These are phyloP conservation scores for Begonia loranthoides DNA, from an alignment of 306 rosid species.

Conservation along the genomic window DNA sequence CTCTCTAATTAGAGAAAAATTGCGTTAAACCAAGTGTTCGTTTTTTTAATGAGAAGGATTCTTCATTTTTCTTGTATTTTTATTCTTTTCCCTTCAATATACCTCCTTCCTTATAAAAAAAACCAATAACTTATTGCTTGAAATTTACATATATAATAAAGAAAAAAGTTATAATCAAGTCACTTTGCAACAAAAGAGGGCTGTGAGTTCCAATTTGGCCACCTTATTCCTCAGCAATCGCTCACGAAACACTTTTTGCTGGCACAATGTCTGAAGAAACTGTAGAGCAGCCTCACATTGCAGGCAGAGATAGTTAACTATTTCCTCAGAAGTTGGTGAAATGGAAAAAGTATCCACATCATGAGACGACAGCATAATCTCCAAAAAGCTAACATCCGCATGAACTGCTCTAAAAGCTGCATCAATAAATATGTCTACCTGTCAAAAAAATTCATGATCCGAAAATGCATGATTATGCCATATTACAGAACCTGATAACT, in stretches of 20 bases:
- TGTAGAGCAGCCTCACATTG: conserved; percentile 96
- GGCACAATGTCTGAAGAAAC: conserved; percentile 76
- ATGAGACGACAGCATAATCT: conserved; percentile 31
- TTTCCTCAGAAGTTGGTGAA: conserved; percentile 38
- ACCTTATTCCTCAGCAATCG: conserved; percentile 83
- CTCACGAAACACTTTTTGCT: conserved; percentile 74
- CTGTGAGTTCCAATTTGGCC: conserved; percentile 13
- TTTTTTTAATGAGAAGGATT: no score
- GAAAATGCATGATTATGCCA: conserved; percentile 10
- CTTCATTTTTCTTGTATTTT: no score
- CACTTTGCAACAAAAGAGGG: no score
- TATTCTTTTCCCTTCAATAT: no score
- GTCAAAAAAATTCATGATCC: conserved; percentile 27
- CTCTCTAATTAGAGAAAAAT: no score
- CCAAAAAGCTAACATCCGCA: conserved; percentile 48
- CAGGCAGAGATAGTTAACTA: conserved; percentile 61
- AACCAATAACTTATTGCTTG: no score
- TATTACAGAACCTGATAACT: no score
- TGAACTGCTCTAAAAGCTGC: conserved; percentile 84
- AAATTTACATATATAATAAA: no score
- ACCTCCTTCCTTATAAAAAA: no score
- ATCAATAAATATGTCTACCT: conserved; percentile 92
- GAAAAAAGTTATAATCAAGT: no score
- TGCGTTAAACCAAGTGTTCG: no score
- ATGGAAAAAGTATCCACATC: conserved; percentile 22